Conservation (phyloP, 2,329 filamentous ascomycete species). For the Xylaria polymorpha region DNA sequence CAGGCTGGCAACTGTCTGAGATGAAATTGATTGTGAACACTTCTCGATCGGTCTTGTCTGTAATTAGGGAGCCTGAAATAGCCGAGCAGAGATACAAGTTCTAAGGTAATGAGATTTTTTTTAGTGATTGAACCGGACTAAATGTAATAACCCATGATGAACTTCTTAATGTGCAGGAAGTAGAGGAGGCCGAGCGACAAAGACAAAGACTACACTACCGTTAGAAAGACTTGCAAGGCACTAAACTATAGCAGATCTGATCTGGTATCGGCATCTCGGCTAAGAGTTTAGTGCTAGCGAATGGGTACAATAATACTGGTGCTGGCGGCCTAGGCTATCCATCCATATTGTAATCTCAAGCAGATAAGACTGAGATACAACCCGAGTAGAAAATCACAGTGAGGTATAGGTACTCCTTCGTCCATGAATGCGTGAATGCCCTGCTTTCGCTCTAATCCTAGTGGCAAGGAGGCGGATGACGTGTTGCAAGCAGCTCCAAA, state of each 20-base stretch:
- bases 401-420: neutral
- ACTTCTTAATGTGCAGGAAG: neutral
- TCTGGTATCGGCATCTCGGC: neutral
- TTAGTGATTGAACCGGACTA: neutral
- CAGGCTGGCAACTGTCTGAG: neutral
- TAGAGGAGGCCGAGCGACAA: neutral
- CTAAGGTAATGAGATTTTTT: too few species aligned
- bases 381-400: constrained; percentile 7
- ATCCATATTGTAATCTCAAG: neutral
- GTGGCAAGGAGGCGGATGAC: constrained; percentile 24
- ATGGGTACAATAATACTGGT: neutral
- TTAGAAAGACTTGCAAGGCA: too few species aligned
- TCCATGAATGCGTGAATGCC: neutral
- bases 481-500: constrained; percentile 15
- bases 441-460: neutral
- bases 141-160: neutral
- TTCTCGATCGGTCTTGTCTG: neutral
- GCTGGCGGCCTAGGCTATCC: constrained; percentile 5
- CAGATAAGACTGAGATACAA: neutral
- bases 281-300: neutral
- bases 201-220: neutral
- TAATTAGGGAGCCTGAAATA: neutral
- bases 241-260: too few species aligned
- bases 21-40: neutral
- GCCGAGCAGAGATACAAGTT: too few species aligned